Evolutionary conservation across 352 stramenopile genomes (phyloP).

Genomic region (Pythium vanterpoolii): DNA sequence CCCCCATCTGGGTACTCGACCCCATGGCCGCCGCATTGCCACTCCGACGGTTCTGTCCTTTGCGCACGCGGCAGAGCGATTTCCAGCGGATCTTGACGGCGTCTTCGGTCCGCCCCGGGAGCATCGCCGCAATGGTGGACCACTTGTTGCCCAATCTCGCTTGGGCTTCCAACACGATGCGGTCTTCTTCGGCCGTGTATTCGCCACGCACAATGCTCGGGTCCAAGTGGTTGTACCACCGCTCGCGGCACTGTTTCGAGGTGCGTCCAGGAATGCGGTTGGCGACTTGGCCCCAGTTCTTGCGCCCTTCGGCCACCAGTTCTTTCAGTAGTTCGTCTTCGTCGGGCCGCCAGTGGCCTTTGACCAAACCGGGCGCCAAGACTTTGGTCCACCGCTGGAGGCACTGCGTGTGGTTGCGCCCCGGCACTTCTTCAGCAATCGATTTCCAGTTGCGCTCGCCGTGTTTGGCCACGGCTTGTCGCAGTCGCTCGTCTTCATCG

Average conservation of each 20-base stretch:
- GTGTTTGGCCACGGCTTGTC: constrained; percentile 68
- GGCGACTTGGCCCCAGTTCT: constrained; percentile 89
- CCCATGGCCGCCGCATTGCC: background rate
- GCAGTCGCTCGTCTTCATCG: constrained; percentile 77
- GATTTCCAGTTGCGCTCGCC: constrained; percentile 88
- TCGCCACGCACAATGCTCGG: constrained; percentile 79
- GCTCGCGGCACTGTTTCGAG: constrained; percentile 88
- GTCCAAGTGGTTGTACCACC: constrained; percentile 89
- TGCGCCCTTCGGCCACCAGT: constrained; percentile 69
- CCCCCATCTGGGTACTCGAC: too few relatives aligned
- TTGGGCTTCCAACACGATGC: constrained; percentile 85
- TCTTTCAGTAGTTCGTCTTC: constrained; percentile 90
- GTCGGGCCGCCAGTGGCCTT: constrained; percentile 93
- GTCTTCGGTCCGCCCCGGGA: constrained; percentile 88
- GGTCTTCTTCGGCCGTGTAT: constrained; percentile 84
- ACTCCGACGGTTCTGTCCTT: constrained; percentile 33
- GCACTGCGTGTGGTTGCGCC: constrained; percentile 87
- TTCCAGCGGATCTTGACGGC: constrained; percentile 92
- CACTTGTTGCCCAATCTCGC: constrained; percentile 83
- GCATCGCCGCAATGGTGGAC: constrained; percentile 87
- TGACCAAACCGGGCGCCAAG: constrained; percentile 92
- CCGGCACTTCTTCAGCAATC: constrained; percentile 81
- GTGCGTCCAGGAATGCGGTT: constrained; percentile 80
- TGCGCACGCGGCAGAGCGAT: constrained; percentile 76
- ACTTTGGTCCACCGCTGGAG: constrained; percentile 92